Evolutionary conservation across 257 asterid species (phyloP).

Genomic region (Anisodus acutangulus): DNA sequence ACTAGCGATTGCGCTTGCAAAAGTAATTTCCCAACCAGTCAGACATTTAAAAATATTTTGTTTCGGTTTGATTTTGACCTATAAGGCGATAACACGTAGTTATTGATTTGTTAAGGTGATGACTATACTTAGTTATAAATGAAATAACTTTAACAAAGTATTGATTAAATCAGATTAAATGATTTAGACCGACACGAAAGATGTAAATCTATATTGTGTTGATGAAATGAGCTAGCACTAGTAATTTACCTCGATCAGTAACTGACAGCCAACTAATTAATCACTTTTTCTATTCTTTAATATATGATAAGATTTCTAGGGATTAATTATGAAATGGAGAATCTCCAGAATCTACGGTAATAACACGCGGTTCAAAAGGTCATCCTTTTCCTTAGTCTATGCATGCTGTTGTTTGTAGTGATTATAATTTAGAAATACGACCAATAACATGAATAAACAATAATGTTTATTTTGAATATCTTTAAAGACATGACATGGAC

Average conservation of each 20-base stretch:
- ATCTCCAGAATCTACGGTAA: background rate
- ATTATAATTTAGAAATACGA: background rate
- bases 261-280: background rate
- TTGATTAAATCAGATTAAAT: background rate
- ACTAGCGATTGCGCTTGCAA: no score
- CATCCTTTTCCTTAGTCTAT: background rate
- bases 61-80: no score
- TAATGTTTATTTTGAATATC: background rate
- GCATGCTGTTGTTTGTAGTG: background rate
- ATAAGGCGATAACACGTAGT: no score
- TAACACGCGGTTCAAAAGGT: slow-evolving; percentile 14
- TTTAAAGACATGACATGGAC: background rate
- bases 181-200: background rate
- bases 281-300: background rate
- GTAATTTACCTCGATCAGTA: background rate
- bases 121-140: no score
- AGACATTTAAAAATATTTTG: no score
- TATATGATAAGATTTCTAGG: background rate
- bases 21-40: no score
- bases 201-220: background rate
- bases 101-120: no score
- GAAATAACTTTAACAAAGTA: background rate
- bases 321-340: background rate
- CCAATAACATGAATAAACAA: background rate
- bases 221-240: background rate